Percentiles rank a stretch among this genome's conserved stretches.
Evolutionary conservation across 2,329 filamentous ascomycete species (phyloP).

Genomic region (Blumeria graminis): DNA sequence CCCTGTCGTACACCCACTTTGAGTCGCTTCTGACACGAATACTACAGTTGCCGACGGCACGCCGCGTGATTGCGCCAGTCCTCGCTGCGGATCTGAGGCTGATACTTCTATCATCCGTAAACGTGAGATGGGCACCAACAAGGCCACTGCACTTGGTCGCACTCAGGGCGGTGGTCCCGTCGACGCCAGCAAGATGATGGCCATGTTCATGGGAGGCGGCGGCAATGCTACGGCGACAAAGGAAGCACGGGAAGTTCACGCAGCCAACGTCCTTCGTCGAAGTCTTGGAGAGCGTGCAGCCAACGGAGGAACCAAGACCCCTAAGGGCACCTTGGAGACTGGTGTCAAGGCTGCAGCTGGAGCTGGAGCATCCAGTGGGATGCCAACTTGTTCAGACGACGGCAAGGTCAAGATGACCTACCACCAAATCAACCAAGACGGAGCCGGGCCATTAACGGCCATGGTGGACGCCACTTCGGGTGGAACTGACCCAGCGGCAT

Average conservation of each 20-base stretch:
- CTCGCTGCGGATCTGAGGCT: slow-evolving; percentile 37
- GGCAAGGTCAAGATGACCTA: too few species aligned
- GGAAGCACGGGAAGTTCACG: background rate
- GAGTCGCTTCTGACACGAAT: background rate
- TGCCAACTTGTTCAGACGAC: too few species aligned
- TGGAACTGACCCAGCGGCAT: too few species aligned
- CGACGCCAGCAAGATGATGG: slow-evolving; percentile 29
- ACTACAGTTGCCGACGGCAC: slow-evolving; percentile 33
- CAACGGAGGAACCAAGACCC: background rate
- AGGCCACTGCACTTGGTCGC: slow-evolving; percentile 36
- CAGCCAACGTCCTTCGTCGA: background rate
- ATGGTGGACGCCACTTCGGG: too few species aligned
- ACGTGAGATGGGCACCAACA: slow-evolving; percentile 27
- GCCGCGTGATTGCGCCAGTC: slow-evolving; percentile 38
- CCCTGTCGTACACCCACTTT: too few species aligned
- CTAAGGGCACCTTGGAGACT: background rate
- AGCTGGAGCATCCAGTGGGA: too few species aligned
- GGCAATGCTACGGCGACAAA: slow-evolving; percentile 16
- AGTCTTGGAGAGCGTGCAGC: background rate
- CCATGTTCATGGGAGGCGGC: slow-evolving; percentile 30
- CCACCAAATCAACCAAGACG: too few species aligned
- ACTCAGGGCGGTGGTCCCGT: slow-evolving; percentile 35
- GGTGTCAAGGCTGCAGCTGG: too few species aligned
- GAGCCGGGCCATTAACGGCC: too few species aligned
- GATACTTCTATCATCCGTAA: slow-evolving; percentile 48